Conservation (phyloP, 75 land plant species). For the Isoetes taiwanensis region DNA sequence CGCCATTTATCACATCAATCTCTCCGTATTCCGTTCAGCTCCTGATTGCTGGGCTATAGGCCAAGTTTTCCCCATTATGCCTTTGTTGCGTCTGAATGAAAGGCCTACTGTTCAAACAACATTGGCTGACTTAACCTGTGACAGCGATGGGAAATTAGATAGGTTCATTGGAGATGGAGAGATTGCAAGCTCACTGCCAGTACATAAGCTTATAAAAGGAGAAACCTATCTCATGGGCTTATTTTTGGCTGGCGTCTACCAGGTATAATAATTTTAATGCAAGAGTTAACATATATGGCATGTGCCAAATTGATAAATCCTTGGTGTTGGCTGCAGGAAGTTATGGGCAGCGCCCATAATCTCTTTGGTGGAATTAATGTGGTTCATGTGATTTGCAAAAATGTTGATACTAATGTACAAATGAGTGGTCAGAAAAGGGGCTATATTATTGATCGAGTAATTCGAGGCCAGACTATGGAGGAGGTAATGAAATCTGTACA, state of each 20-base stretch:
- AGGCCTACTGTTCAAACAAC: slow-evolving; percentile 26
- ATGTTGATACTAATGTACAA: not conserved
- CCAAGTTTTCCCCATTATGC: slow-evolving; percentile 33
- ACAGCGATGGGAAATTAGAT: slow-evolving; percentile 34
- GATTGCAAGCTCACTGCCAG: slow-evolving; percentile 20
- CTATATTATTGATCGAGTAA: slow-evolving; percentile 17
- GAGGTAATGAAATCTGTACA: slow-evolving; percentile 17
- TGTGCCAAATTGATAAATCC: not conserved
- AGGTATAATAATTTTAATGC: slow-evolving; percentile 10
- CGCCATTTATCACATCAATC: slow-evolving; percentile 28
- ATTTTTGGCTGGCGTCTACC: slow-evolving; percentile 36
- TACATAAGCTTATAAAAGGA: slow-evolving; percentile 17
- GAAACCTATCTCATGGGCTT: slow-evolving; percentile 30
- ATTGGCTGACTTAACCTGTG: slow-evolving; percentile 32
- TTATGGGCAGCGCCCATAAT: slow-evolving; percentile 35
- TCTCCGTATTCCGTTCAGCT: slow-evolving; percentile 33
- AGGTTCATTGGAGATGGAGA: slow-evolving; percentile 27
- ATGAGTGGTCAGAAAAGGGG: slow-evolving; percentile 13
- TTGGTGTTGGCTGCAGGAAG: slow-evolving; percentile 21
- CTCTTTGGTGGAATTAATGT: slow-evolving; percentile 33
- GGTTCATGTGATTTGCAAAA: slow-evolving; percentile 16
- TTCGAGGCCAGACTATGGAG: slow-evolving; percentile 21
- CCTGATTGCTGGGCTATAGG: slow-evolving; percentile 36
- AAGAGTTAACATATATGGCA: not conserved
- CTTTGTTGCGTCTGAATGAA: slow-evolving; percentile 23